Conservation (phyloP, 108 stramenopile genomes). For the Fistulifera pelliculosa region DNA sequence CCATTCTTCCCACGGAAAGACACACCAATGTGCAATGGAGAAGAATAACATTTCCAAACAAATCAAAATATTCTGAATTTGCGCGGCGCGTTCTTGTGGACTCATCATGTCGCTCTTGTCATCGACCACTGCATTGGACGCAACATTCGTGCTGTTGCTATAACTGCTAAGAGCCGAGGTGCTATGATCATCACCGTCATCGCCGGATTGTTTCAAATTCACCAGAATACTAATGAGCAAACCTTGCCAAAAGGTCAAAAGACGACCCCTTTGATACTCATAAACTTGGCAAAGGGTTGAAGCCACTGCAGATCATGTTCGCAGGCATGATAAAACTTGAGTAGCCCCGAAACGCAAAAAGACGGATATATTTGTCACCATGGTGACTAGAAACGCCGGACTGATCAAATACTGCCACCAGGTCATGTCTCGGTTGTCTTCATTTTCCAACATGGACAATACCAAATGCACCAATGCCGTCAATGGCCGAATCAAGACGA, state of each 20-base stretch:
- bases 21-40: constrained; percentile 75
- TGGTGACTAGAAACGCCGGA: constrained; percentile 54
- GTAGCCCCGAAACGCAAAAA: constrained; percentile 77
- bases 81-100: constrained; percentile 30
- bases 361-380: constrained; percentile 72
- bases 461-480: constrained; percentile 47
- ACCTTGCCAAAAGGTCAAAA: constrained; percentile 90
- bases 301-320: constrained; percentile 68
- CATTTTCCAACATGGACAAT: constrained; percentile 1
- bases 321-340: constrained; percentile 82
- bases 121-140: neutral
- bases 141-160: too few relatives aligned
- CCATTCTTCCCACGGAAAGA: constrained; percentile 86
- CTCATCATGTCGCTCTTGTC: constrained; percentile 19
- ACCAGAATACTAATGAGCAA: constrained; percentile 46
- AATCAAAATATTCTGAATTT: constrained; percentile 78
- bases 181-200: constrained; percentile 24
- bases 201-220: constrained; percentile 9
- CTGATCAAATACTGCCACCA: constrained; percentile 27
- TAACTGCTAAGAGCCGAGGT: too few relatives aligned
- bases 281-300: constrained; percentile 80
- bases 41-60: constrained; percentile 90
- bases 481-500: constrained; percentile 70
- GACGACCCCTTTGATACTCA: constrained; percentile 85
- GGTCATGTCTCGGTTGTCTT: neutral